These are phyloP conservation scores for Ricinus communis DNA, from an alignment of 345 rosid genomes.

Conservation along the genomic window DNA sequence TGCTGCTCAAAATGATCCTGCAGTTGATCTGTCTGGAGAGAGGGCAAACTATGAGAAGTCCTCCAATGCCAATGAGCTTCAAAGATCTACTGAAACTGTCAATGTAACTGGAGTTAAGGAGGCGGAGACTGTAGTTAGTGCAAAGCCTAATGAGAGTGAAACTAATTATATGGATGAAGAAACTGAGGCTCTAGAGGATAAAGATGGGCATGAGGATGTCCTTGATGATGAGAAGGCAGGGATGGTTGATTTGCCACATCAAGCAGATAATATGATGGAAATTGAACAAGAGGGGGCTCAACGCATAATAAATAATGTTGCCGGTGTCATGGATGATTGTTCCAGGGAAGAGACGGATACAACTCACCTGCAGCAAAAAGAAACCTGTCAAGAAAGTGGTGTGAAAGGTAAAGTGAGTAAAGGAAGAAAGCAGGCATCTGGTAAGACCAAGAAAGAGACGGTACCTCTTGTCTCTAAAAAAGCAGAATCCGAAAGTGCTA, in stretches of 20 bases:
- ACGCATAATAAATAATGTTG: constrained; percentile 12
- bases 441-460: constrained; percentile 31
- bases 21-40: constrained; percentile 24
- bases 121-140: constrained; percentile 13
- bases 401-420: constrained; percentile 19
- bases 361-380: constrained; percentile 24
- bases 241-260: constrained; percentile 14
- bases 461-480: constrained; percentile 18
- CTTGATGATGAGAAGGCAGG: constrained; percentile 28
- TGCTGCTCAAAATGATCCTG: constrained; percentile 32
- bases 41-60: constrained; percentile 22
- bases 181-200: constrained; percentile 56
- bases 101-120: constrained; percentile 32
- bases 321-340: constrained; percentile 11
- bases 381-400: constrained; percentile 18
- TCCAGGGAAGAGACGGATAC: constrained; percentile 19
- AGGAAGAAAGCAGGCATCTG: constrained; percentile 32
- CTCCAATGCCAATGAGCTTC: constrained; percentile 28
- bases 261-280: constrained; percentile 12
- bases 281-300: constrained; percentile 22
- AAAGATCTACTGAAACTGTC: constrained; percentile 26
- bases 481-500: constrained; percentile 26
- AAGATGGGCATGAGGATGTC: constrained; percentile 27
- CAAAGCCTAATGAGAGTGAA: constrained; percentile 13
- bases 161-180: constrained; percentile 40